phyloP scores from a whole-genome alignment of 768 basidiomycete genomes.

The Suillus plorans region DNA sequence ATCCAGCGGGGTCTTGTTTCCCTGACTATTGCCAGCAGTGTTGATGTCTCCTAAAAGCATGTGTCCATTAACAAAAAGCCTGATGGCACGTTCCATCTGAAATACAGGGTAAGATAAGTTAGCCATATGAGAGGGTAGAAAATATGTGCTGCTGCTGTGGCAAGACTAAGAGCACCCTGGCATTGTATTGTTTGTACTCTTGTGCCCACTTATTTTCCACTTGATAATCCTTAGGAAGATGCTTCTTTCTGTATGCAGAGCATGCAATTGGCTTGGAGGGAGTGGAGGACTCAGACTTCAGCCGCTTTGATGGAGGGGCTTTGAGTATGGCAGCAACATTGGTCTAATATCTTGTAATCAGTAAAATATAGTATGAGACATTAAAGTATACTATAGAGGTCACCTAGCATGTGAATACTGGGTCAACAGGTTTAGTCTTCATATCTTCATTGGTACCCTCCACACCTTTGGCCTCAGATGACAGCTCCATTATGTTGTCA shows the following conservation, averaged over 20 bases:
- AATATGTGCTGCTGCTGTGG: background rate
- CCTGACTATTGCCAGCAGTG: background rate
- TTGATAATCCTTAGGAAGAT: background rate
- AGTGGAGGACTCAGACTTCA: background rate
- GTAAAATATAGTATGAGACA: background rate
- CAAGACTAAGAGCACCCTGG: background rate
- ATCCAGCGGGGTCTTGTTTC: background rate
- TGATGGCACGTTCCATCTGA: background rate
- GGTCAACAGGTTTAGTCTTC: background rate
- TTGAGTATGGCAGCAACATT: background rate
- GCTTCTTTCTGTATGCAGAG: background rate
- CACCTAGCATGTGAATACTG: background rate
- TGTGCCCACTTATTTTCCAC: background rate
- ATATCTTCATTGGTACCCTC: background rate
- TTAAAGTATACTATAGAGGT: background rate
- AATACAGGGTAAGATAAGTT: background rate
- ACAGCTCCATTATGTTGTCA: background rate
- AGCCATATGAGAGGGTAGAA: background rate
- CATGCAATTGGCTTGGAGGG: background rate
- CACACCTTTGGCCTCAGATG: background rate
- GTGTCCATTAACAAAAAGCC: background rate
- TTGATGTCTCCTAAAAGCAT: background rate
- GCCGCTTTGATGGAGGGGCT: background rate
- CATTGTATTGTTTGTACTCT: background rate
- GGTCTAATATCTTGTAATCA: background rate